phyloP scores from a whole-genome alignment of 2,329 filamentous ascomycete genomes.

The Trichoderma cornu-damae region DNA sequence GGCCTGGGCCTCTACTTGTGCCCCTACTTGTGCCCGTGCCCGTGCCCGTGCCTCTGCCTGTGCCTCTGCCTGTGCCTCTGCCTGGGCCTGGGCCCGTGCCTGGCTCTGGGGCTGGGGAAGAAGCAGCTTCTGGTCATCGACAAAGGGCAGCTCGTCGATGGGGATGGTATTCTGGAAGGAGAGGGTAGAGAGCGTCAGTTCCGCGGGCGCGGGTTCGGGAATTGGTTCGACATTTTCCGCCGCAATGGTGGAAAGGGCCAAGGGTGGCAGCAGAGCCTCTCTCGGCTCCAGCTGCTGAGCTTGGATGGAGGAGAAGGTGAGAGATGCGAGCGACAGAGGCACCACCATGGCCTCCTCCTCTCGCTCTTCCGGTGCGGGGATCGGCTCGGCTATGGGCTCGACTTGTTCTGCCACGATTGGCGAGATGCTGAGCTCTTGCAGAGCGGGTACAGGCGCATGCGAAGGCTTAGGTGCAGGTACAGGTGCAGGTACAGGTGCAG shows the following conservation, averaged over 20 bases:
- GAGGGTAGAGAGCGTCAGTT: slow-evolving; percentile 30
- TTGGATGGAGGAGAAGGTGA: slow-evolving; percentile 23
- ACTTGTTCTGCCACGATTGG: slow-evolving; percentile 33
- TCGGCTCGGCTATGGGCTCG: slow-evolving; percentile 29
- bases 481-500: too few relatives aligned
- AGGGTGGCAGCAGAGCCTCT: slow-evolving; percentile 21
- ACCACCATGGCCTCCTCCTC: slow-evolving; percentile 1
- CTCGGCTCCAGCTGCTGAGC: slow-evolving; percentile 29
- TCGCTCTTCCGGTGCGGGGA: slow-evolving; percentile 24
- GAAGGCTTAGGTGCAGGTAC: too few relatives aligned
- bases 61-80: too few relatives aligned
- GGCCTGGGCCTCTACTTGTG: too few relatives aligned
- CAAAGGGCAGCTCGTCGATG: slow-evolving; percentile 21
- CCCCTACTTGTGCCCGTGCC: too few relatives aligned
- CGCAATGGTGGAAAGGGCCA: slow-evolving; percentile 34
- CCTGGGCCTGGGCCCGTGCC: not conserved
- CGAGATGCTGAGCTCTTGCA: slow-evolving; percentile 24
- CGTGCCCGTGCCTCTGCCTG: too few relatives aligned
- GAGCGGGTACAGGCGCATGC: not conserved
- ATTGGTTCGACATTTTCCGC: slow-evolving; percentile 34
- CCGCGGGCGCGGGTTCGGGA: slow-evolving; percentile 25
- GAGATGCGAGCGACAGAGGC: slow-evolving; percentile 21
- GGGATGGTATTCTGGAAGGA: slow-evolving; percentile 35
- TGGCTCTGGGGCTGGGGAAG: not conserved
- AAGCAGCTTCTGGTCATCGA: slow-evolving; percentile 8